Base-by-base conservation (phyloP, 495 filamentous ascomycete genomes). In the Daldinia decipiens region DNA sequence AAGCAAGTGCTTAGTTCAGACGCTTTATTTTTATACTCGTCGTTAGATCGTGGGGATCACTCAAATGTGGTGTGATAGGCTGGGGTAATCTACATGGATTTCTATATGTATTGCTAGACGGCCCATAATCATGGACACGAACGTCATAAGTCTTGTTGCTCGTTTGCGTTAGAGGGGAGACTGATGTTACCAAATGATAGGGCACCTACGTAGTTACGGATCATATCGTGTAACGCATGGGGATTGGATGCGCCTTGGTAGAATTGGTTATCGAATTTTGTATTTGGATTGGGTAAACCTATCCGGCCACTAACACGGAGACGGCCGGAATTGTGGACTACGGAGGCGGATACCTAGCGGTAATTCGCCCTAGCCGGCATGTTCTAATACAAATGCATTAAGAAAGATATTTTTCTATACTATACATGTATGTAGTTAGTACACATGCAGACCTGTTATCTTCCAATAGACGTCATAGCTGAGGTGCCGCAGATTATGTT, bases 41-140 rank as follows among this genome's bases (percentile, higher is more conserved):
- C 54, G 47, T 50, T 26, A 53, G 40, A 47, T 36, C 34, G 45
- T 27, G 59, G 32, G 43, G 63, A 64, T 72, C 64, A 67, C 59
- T 72, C 39, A 26, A 60, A 51, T 50, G 36, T 72, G 64, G 64
- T 63, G 69, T 72, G 63, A 72, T 38, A 53, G 38, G 47, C 51
- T 24, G 7, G 52, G 68, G 31, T 39, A 64, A 65, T 56, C 17
- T 60, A 59, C 32, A 50, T 26, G 26, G 4, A 27, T 27, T 27
- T 27, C 26, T 27, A 27, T 1, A 26, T 39, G 31, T 8, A 52
- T 53, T 53, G 11, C 32, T 50, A 12, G 54, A 53, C 55, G 50
- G 60, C 32, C 39, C 59, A 65, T 70, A 60, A 61, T 65, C 43
- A 56, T 51, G 27, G 32, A 39, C 43, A 62, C 57, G 40, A 31